Base-by-base conservation (phyloP, 2,329 filamentous ascomycete species). In the Tricladium varicosporioides region DNA sequence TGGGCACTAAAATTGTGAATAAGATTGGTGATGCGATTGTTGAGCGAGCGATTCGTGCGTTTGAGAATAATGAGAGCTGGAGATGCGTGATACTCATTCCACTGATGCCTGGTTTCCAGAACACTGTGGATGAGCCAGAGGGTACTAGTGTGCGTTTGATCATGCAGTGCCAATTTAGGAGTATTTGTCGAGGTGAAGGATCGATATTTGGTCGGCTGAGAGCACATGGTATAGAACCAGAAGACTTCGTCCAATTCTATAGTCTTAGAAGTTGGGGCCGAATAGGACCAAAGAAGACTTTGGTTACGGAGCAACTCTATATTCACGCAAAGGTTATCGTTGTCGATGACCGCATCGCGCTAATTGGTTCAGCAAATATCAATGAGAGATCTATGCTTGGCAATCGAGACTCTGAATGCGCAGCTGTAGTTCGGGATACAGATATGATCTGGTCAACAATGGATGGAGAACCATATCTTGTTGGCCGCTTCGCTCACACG, bases 291-390 rank as follows among this genome's bases (percentile, higher is more conserved):
- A 87, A 87, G 61, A 89, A 94, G 63, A 84, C 86, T 56, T 77
- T 97, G 40, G 91, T 94, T 2, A 97, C 94, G 0, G 94, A 99
- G 72, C 94, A 97, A 74, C 82, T 99, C 10, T 99, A 99, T 70
- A 97, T 99, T 56, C 94, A 99, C 69, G 94, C 94, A 60, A 99
- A 99, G 75, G 89, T 89, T 63, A 97, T 97, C 79, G 83, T 99
- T 55, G 93, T 96, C 4, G 94, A 99, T 72, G 94, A 99, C 69
- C 85, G 93, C 33, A 85, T 94, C 57, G 93, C 88, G 16, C 86
- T 99, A 60, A 99, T 99, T 66, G 94, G 94, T 15, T 97, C 93
- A 47, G 94, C 94, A 53, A 99, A 99, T 71, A 97, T 99, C 78
- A 99, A 99, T 67, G 94, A 99, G 73, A 86, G 94, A 47, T 97